Evolutionary conservation across 495 filamentous ascomycete species (phyloP).

Genomic region (Penicillium subrubescens): DNA sequence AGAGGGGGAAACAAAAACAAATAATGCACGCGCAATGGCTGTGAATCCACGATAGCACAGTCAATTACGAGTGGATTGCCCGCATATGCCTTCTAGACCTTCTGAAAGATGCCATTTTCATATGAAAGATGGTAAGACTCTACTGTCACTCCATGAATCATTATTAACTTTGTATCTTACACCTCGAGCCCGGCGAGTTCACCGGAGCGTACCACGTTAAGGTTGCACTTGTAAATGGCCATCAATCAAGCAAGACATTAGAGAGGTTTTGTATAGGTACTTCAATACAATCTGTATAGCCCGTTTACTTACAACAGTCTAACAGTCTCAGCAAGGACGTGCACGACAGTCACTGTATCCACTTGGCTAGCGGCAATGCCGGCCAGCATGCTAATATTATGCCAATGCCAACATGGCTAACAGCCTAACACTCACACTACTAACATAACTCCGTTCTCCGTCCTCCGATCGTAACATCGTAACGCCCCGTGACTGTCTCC

Average conservation of each 20-base stretch:
- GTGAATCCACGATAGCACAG: background rate
- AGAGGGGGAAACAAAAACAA: constrained; percentile 4
- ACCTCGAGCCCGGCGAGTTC: background rate
- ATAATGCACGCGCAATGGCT: background rate
- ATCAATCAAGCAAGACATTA: background rate
- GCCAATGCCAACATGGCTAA: background rate
- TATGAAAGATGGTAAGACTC: background rate
- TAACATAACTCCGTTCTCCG: background rate
- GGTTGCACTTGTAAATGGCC: background rate
- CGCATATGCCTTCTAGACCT: background rate
- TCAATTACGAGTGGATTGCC: background rate
- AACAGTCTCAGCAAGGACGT: constrained; percentile 14
- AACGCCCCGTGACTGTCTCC: constrained; percentile 18
- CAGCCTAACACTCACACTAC: too few species aligned
- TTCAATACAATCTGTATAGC: background rate
- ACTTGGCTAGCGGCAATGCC: constrained; percentile 24
- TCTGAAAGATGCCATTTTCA: background rate
- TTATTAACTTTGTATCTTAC: background rate
- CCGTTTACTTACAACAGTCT: background rate
- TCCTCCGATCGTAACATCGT: background rate
- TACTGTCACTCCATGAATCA: background rate
- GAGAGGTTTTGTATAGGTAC: background rate
- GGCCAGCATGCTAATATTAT: background rate
- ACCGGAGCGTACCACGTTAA: background rate
- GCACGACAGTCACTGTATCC: constrained; percentile 13